Percentiles rank a stretch among this genome's conserved stretches.
These are phyloP conservation scores for Venturia nashicola DNA, from an alignment of 2,329 filamentous ascomycete genomes.

Conservation along the genomic window DNA sequence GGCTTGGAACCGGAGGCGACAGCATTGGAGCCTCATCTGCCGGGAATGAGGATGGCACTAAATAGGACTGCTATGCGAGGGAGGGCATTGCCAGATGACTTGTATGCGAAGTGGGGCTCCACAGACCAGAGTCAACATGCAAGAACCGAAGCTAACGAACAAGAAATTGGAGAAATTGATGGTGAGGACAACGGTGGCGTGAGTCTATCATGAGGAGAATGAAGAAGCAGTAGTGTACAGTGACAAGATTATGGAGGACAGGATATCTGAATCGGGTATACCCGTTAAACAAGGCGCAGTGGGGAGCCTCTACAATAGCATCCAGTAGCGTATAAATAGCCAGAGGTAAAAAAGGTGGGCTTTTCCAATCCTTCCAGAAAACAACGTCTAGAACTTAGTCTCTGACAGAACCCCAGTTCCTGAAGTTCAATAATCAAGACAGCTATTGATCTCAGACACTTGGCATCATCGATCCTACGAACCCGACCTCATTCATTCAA, in stretches of 20 bases:
- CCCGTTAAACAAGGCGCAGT: not conserved
- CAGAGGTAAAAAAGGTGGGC: not conserved
- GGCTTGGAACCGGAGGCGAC: not conserved
- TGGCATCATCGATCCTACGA: not conserved
- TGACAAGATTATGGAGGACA: not conserved
- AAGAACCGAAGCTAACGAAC: not conserved
- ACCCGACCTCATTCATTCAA: not conserved
- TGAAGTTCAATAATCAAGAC: not conserved
- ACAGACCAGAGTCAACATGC: not conserved
- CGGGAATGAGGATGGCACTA: conserved; percentile 5
- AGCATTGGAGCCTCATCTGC: not conserved
- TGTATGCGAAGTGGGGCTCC: conserved; percentile 16
- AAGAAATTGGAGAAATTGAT: not conserved
- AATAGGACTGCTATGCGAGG: conserved; percentile 9
- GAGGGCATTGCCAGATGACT: conserved; percentile 11
- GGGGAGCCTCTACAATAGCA: not conserved
- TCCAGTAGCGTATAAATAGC: not conserved
- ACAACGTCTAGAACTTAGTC: no score
- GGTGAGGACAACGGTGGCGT: not conserved
- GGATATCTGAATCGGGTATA: not conserved
- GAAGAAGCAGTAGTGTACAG: not conserved
- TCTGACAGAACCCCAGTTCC: no score
- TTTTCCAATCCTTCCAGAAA: not conserved
- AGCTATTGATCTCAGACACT: not conserved
- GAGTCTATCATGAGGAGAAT: not conserved